Evolutionary conservation across 139 green algal genomes (phyloP).

Genomic region (Tetradesmus obliquus): DNA sequence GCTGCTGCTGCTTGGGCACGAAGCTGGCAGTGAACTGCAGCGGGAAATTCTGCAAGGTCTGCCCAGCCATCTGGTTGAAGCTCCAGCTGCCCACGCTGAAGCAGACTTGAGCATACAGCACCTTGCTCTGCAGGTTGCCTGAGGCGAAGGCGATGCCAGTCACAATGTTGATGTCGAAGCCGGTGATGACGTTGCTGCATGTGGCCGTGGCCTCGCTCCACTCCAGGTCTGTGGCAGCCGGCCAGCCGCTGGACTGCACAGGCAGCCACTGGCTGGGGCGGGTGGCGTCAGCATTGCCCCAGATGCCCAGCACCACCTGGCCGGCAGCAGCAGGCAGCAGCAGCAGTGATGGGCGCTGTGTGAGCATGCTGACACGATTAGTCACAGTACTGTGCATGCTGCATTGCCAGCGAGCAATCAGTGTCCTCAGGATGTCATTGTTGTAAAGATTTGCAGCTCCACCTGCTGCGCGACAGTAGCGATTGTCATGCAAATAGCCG

Average conservation of each 20-base stretch:
- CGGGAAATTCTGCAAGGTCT: background rate
- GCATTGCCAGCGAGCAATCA: too few species aligned
- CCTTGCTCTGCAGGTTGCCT: slow-evolving; percentile 66
- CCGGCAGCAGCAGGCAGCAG: background rate
- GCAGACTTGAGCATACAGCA: slow-evolving; percentile 61
- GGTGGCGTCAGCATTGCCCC: slow-evolving; percentile 58
- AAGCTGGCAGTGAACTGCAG: slow-evolving; percentile 40
- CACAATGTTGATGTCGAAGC: slow-evolving; percentile 58
- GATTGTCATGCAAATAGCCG: too few species aligned
- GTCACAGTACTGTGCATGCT: too few species aligned
- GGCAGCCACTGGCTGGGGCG: slow-evolving; percentile 57
- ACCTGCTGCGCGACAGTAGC: too few species aligned
- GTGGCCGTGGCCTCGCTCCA: slow-evolving; percentile 20
- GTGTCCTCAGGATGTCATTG: too few species aligned
- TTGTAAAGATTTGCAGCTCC: too few species aligned
- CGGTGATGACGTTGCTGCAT: slow-evolving; percentile 55
- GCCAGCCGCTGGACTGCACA: slow-evolving; percentile 27
- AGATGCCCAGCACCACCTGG: slow-evolving; percentile 53
- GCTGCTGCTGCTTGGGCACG: slow-evolving; percentile 45
- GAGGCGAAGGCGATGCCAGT: slow-evolving; percentile 55
- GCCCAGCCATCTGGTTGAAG: slow-evolving; percentile 1
- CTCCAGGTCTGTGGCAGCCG: background rate
- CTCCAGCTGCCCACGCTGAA: slow-evolving; percentile 57
- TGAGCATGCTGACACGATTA: background rate
- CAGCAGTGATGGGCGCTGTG: background rate